Base-by-base conservation (phyloP, 2,329 filamentous ascomycete species). In the Exophiala bonariae region DNA sequence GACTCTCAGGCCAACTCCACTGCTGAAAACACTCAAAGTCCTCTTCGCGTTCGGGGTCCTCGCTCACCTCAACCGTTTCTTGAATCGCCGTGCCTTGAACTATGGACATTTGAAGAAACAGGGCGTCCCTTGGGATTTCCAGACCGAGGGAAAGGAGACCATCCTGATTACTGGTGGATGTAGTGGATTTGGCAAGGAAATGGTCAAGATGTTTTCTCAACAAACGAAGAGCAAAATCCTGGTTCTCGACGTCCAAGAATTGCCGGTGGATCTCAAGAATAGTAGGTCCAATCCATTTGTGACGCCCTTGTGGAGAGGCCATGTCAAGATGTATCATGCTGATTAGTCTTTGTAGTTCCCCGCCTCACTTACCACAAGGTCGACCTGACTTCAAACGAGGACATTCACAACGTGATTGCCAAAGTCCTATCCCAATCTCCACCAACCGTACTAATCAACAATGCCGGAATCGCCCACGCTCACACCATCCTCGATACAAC, bases 361-460 rank as follows among this genome's bases (percentile, higher is more conserved):
- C 48, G 49, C 7, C 39, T 55, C 4, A 43, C 33, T 8, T 50
- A 49, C 42, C 22, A 42, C 37, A 35, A 49, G 18, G 44, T 43
- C 69, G 85, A 91, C 65, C 78, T 90, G 55, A 81, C 82, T 39
- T 82, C 77, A 0, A 69, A 78, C 3, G 61, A 72, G 11, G 73
- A 72, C 28, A 76, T 88, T 56, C 62, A 73, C 5, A 63, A 68
- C 2, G 76, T 89, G 59, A 75, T 79, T 42, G 63, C 66, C 22
- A 63, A 76, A 10, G 70, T 87, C 46, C 85, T 84, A n/a, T 6
- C 30, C 3, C 33, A 31, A 3, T 23, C 34, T 48, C 61, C 78
- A 37, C 86, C 85, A 1, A 88, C 84, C 0, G 71, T 89, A 51
- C 71, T 89, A 3, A 83, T 87, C 69, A 86, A 87, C 70, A 87